These are phyloP conservation scores for Lasiosphaeria ovina DNA, from an alignment of 495 filamentous ascomycete species.

Conservation along the genomic window DNA sequence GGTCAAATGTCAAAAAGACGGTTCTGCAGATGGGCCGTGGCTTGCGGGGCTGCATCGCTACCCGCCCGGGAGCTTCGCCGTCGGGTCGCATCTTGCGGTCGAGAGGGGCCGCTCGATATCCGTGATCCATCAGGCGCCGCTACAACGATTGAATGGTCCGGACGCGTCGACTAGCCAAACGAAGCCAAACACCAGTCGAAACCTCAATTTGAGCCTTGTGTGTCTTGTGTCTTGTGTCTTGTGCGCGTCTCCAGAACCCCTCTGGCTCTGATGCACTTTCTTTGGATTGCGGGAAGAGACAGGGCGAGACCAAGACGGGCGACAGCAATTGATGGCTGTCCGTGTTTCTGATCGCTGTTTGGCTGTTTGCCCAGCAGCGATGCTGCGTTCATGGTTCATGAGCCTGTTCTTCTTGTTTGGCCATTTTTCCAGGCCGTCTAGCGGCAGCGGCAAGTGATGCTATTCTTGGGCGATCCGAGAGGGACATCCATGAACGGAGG, in stretches of 20 bases:
- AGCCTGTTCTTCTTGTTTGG: conserved; percentile 19
- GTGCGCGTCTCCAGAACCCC: not conserved
- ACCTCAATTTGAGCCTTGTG: conserved; percentile 10
- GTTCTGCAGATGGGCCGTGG: not conserved
- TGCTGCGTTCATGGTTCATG: conserved; percentile 8
- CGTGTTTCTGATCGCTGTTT: conserved; percentile 30
- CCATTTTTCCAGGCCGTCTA: conserved; percentile 21
- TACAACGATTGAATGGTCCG: not conserved
- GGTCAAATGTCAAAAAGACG: too few relatives aligned
- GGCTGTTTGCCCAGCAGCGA: conserved; percentile 13
- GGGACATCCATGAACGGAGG: not conserved
- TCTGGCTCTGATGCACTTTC: conserved; percentile 9
- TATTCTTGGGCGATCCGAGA: conserved; percentile 19
- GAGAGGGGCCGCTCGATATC: conserved; percentile 1
- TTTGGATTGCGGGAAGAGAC: not conserved
- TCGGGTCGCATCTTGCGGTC: conserved; percentile 9
- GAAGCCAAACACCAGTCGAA: conserved; percentile 17
- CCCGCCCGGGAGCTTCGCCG: conserved; percentile 3
- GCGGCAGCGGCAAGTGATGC: conserved; percentile 11
- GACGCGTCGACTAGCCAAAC: conserved; percentile 3
- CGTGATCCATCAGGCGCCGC: conserved; percentile 7
- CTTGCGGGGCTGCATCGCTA: not conserved
- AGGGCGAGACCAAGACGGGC: conserved; percentile 16
- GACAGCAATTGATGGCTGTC: not conserved
- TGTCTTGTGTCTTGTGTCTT: too few relatives aligned